A percentile compares a stretch with the other conserved stretches of the same genome.
These are phyloP conservation scores for Sclerotinia spermophila DNA, from an alignment of 2,329 filamentous ascomycete genomes.

Conservation along the genomic window DNA sequence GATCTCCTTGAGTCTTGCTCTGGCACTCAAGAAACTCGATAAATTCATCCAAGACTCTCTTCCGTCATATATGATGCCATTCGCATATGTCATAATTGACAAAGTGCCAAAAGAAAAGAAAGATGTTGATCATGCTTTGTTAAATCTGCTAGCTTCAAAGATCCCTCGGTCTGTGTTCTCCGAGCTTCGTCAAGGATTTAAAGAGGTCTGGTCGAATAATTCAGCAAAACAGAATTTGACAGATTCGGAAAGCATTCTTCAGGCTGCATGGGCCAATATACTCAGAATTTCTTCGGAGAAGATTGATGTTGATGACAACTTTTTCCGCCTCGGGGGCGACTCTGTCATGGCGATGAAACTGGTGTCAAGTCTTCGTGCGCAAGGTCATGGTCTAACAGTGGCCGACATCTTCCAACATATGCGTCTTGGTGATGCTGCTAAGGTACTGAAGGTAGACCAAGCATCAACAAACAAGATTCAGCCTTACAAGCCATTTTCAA, in stretches of 20 bases:
- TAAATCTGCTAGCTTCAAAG: slow-evolving; percentile 5
- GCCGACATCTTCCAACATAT: slow-evolving; percentile 42
- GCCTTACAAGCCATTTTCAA: slow-evolving; percentile 39
- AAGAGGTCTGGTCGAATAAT: slow-evolving; percentile 38
- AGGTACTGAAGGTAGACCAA: slow-evolving; percentile 34
- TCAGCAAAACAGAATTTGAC: slow-evolving; percentile 33
- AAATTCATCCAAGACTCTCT: slow-evolving; percentile 43
- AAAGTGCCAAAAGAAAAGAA: slow-evolving; percentile 35
- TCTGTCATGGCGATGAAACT: slow-evolving; percentile 43
- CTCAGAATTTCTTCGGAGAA: slow-evolving; percentile 31
- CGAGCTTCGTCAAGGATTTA: slow-evolving; percentile 31
- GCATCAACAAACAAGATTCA: slow-evolving; percentile 25
- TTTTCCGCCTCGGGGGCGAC: slow-evolving; percentile 41
- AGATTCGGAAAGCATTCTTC: slow-evolving; percentile 37
- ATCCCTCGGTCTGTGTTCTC: slow-evolving; percentile 17
- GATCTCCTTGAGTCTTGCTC: slow-evolving; percentile 35
- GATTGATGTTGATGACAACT: slow-evolving; percentile 39
- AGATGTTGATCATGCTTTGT: slow-evolving; percentile 37
- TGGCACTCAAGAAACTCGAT: slow-evolving; percentile 42
- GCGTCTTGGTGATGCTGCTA: slow-evolving; percentile 13
- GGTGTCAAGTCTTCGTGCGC: slow-evolving; percentile 39
- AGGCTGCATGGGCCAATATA: slow-evolving; percentile 35
- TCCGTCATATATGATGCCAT: slow-evolving; percentile 48
- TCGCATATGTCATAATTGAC: slow-evolving; percentile 42
- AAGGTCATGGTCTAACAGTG: slow-evolving; percentile 40